phyloP scores from a whole-genome alignment of 2,329 filamentous ascomycete genomes.

The Sporothrix inflata region DNA sequence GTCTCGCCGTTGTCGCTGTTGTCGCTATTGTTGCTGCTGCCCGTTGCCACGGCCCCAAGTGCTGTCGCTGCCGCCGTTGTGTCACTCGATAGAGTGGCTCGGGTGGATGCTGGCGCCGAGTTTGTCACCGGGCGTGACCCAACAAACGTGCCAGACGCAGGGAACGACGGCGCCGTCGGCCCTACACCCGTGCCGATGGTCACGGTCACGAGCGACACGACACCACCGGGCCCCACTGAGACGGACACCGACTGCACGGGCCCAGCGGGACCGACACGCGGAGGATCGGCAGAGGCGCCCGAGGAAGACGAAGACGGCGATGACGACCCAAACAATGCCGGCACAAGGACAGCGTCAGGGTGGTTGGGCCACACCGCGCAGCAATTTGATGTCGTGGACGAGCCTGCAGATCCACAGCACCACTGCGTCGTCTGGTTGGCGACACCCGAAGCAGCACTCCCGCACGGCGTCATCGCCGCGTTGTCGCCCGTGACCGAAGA shows the following conservation, averaged over 20 bases:
- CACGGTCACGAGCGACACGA: neutral
- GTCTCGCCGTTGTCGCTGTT: constrained; percentile 8
- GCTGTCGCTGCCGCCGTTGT: neutral
- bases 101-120: neutral
- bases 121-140: neutral
- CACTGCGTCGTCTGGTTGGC: constrained; percentile 28
- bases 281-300: neutral
- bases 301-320: neutral
- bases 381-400: constrained; percentile 1
- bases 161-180: neutral
- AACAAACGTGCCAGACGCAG: neutral
- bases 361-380: constrained; percentile 28
- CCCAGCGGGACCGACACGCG: neutral
- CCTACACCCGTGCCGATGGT: neutral
- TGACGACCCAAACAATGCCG: neutral
- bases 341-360: constrained; percentile 22
- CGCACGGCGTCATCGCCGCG: constrained; percentile 22
- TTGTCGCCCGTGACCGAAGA: neutral
- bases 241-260: neutral
- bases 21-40: neutral
- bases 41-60: neutral
- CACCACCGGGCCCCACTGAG: neutral
- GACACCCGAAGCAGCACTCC: neutral
- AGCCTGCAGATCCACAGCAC: constrained; percentile 26
- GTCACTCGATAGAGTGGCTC: neutral